phyloP scores from a whole-genome alignment of 768 basidiomycete genomes.

The Calocybe gangraenosa region DNA sequence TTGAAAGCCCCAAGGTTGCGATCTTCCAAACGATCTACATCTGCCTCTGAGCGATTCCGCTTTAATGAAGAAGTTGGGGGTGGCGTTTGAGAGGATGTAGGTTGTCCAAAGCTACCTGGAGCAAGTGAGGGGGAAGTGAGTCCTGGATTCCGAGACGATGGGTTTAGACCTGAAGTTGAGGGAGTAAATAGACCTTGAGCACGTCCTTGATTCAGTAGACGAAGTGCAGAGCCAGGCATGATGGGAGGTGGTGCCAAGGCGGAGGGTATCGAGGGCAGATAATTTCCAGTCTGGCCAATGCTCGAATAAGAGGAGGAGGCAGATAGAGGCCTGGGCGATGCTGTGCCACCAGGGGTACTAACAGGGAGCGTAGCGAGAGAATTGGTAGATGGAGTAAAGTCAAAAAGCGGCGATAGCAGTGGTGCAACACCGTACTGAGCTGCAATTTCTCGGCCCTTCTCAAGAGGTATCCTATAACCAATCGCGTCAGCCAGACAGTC shows the following conservation, averaged over 20 bases:
- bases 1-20: constrained; percentile 16
- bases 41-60: constrained; percentile 64
- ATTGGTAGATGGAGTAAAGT: constrained; percentile 78
- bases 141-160: constrained; percentile 39
- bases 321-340: constrained; percentile 62
- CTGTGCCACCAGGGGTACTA: constrained; percentile 38
- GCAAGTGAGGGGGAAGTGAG: constrained; percentile 52
- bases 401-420: constrained; percentile 86
- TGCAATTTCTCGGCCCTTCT: constrained; percentile 90
- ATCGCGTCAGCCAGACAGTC: constrained; percentile 2
- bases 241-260: constrained; percentile 77
- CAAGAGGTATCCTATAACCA: constrained; percentile 83
- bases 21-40: constrained; percentile 39
- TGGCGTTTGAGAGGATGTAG: constrained; percentile 49
- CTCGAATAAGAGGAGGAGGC: constrained; percentile 66
- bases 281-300: constrained; percentile 41
- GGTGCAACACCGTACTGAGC: constrained; percentile 87
- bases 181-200: constrained; percentile 86
- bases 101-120: constrained; percentile 41
- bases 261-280: constrained; percentile 42
- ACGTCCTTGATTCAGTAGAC: constrained; percentile 79
- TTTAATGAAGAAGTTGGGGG: constrained; percentile 49
- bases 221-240: constrained; percentile 83
- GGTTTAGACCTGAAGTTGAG: constrained; percentile 58
- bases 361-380: constrained; percentile 68